These are phyloP conservation scores for Purpureocillium lavendulum DNA, from an alignment of 2,329 filamentous ascomycete genomes.

Conservation along the genomic window DNA sequence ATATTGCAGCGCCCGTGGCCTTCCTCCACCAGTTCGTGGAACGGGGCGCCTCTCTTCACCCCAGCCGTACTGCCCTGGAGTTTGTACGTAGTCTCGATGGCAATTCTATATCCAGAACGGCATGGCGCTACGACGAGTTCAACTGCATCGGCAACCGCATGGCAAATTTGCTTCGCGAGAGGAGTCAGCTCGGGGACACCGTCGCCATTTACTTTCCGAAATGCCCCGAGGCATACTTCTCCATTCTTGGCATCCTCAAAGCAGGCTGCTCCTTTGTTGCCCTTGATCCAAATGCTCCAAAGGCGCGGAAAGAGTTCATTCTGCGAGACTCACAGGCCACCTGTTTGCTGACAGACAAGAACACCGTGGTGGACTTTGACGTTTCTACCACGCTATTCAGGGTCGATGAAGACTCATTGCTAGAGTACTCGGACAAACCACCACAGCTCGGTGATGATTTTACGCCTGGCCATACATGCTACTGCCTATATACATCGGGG, in stretches of 20 bases:
- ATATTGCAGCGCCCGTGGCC: conserved; percentile 47
- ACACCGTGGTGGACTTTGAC: conserved; percentile 21
- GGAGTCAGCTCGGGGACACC: conserved; percentile 48
- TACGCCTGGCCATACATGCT: conserved; percentile 53
- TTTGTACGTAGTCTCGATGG: conserved; percentile 55
- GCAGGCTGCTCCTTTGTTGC: conserved; percentile 75
- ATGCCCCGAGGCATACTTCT: conserved; percentile 74
- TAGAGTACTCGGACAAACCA: conserved; percentile 8
- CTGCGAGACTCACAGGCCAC: conserved; percentile 61
- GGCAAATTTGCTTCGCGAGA: conserved; percentile 51
- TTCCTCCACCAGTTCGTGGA: conserved; percentile 78
- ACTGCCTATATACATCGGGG: conserved; percentile 81
- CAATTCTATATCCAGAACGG: conserved; percentile 33
- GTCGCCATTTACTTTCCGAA: conserved; percentile 78
- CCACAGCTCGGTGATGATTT: conserved; percentile 10
- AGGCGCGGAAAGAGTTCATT: conserved; percentile 69
- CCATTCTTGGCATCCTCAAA: conserved; percentile 75
- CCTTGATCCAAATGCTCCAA: conserved; percentile 66
- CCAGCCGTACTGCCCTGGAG: conserved; percentile 61
- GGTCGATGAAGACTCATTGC: conserved; percentile 23
- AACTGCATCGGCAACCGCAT: conserved; percentile 64
- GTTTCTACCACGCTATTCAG: conserved; percentile 21
- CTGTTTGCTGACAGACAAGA: conserved; percentile 49
- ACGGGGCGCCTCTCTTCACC: conserved; percentile 41
- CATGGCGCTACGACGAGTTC: conserved; percentile 70